Evolutionary conservation across 1,284 basidiomycete species (phyloP).

Genomic region (Crucibulum parvulum): DNA sequence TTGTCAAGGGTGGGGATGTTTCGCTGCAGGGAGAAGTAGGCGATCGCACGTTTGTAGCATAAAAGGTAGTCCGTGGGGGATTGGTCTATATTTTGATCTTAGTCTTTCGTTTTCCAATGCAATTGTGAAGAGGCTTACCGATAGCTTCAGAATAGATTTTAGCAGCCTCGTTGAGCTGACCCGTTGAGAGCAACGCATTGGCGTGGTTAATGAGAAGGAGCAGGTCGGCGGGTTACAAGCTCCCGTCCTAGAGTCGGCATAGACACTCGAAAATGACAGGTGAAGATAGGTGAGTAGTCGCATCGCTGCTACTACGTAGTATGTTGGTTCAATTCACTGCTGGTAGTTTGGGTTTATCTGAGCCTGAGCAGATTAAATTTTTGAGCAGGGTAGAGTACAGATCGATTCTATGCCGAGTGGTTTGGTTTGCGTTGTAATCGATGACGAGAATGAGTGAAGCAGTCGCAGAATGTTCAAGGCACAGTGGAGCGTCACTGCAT

Average conservation of each 20-base stretch:
- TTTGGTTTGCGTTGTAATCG: too few relatives aligned
- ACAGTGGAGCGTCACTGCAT: too few relatives aligned
- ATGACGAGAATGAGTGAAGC: too few relatives aligned
- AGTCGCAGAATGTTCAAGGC: too few relatives aligned
- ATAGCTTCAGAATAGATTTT: slow-evolving; percentile 84
- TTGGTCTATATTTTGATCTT: slow-evolving; percentile 53
- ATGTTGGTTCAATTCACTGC: too few relatives aligned
- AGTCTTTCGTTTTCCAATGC: neutral
- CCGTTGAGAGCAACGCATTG: slow-evolving; percentile 71
- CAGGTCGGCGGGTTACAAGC: slow-evolving; percentile 72
- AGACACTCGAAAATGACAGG: slow-evolving; percentile 29
- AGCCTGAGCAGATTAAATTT: too few relatives aligned
- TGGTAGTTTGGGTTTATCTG: too few relatives aligned
- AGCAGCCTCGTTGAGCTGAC: slow-evolving; percentile 82
- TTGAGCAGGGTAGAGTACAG: too few relatives aligned
- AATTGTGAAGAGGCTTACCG: slow-evolving; percentile 48
- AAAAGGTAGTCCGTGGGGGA: slow-evolving; percentile 83
- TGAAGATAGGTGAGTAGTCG: slow-evolving; percentile 31
- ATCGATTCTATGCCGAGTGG: too few relatives aligned
- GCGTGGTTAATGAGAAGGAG: slow-evolving; percentile 74
- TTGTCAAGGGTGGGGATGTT: slow-evolving; percentile 84
- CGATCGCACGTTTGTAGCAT: slow-evolving; percentile 93
- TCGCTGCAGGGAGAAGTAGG: slow-evolving; percentile 82
- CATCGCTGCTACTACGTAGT: slow-evolving; percentile 25
- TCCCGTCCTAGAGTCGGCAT: slow-evolving; percentile 38